Conservation (phyloP, 768 basidiomycete species). For the Leccinellum rugosiceps region DNA sequence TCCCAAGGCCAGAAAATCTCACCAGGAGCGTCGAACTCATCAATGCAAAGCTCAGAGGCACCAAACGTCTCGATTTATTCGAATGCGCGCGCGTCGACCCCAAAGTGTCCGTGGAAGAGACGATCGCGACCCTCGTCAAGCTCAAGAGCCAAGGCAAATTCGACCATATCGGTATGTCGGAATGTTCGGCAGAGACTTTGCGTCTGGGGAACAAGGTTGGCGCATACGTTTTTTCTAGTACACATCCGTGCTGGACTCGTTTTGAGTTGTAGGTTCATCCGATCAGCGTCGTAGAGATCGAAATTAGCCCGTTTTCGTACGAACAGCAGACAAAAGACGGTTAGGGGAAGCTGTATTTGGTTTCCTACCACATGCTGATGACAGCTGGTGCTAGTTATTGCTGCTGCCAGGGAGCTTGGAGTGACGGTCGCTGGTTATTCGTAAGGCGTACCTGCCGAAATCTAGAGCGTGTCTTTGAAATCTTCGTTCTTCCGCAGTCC, state of each 20-base stretch:
- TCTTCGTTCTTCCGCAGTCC: neutral
- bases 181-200: constrained; percentile 47
- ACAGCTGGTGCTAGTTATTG: constrained; percentile 37
- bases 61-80: constrained; percentile 59
- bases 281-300: constrained; percentile 62
- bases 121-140: constrained; percentile 38
- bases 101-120: constrained; percentile 43
- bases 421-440: constrained; percentile 60
- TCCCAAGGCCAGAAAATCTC: constrained; percentile 37
- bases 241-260: neutral
- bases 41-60: constrained; percentile 44
- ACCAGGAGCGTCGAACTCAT: constrained; percentile 44
- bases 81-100: constrained; percentile 48
- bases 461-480: neutral
- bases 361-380: neutral
- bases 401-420: constrained; percentile 48
- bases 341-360: neutral
- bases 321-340: constrained; percentile 47
- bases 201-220: constrained; percentile 30
- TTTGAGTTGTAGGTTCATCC: constrained; percentile 41
- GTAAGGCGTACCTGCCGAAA: constrained; percentile 25
- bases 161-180: constrained; percentile 56
- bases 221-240: no score
- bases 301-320: constrained; percentile 59
- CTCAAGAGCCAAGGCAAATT: constrained; percentile 32